Evolutionary conservation across 179 eudicot species (phyloP), one percentile per base, ranked within the genome.

Genomic region (Actinidia arguta): DNA sequence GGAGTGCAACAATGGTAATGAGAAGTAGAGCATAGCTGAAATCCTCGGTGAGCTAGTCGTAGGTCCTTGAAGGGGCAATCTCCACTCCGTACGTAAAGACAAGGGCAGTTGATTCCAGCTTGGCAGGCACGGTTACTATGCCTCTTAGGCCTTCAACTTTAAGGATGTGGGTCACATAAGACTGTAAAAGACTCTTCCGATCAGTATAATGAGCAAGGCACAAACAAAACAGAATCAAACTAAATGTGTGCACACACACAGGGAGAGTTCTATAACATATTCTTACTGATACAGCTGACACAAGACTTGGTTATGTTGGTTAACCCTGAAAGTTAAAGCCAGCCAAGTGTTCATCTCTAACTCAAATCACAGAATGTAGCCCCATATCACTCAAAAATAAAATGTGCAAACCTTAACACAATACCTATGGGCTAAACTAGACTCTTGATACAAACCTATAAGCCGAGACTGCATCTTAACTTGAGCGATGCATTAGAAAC

Each of bases 121-220:
- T 95, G 9, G 99, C 92, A 20, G 99, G 97, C 62, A 91, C 87
- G 0, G 98, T 88, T 64, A 90, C 75, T 82, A 97, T 90, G 87
- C 96, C 96, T 89, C 94, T 91, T 24, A 97, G 97, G 80, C 96
- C 94, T 92, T 97, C 98, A 77, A 97, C 99, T 89, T 92, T 95
- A 78, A 93, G 90, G 44, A 93, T 83, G 80, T 95, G 99, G n/a
- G 98, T 97, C 81, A 92, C 95, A 31, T 92, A 97, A 22, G 95
- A 87, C 99, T 95, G 94, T 82, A 87, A 82, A 82, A 52, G 59
- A 63, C 4, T 56, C 51, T 50, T 20, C 52, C 10, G 9, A 63
- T 64, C 48, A 27, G 44, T 52, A 61, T 20, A 72, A 22, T 39
- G 8, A 39, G 47, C 48, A 54, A 82, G 27, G 24, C 12, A 80